Evolutionary conservation across 2,329 filamentous ascomycete species (phyloP), one percentile per base, ranked within the genome.

Genomic region (Trichophyton rubrum): DNA sequence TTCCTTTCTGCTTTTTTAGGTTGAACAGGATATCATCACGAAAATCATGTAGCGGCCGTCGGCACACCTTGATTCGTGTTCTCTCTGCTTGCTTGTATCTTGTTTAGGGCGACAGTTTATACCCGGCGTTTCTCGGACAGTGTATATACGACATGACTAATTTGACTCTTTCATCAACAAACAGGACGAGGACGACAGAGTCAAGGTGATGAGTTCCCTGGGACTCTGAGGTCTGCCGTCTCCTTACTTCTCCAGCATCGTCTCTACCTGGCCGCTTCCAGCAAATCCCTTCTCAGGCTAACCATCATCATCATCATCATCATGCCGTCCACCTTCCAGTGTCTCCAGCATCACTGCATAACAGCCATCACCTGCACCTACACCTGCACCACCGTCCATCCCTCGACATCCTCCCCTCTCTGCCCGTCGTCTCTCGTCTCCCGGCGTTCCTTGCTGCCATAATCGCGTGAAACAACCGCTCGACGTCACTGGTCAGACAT

Each of bases 1-100:
- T 24, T 53, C n/a, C 9, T 53, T 33, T 53, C 27, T 33, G 49
- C 40, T 53, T 24, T 24, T 72, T 74, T 84, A 92, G 88, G 87
- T 90, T 77, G 88, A 92, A 80, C 88, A 91, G 79, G 88, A 91
- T 69, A 76, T 79, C 78, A 85, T 91, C 74, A 90, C 88, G 69
- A 92, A 89, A 78, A 89, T 95, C 78, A 90, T 91, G 87, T 60
- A 62, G 60, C 57, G 24, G 41, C 27, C 17, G 41, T 8, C 41
- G 59, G 6, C 22, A 56, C 49, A 38, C 49, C 17, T 56, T 45
- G 20, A 49, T 45, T 56, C 35, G 22, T 41, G 24, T 24, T 22
- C 24, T 59, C 15, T 7, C 33, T 15, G 13, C 22, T 30, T 13
- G 15, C 55, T 27, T 40, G 40, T 43, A 43, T 43, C n/a, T 24